These are phyloP conservation scores for Tuber microsphaerosporum DNA, from an alignment of 495 filamentous ascomycete species.

Conservation along the genomic window DNA sequence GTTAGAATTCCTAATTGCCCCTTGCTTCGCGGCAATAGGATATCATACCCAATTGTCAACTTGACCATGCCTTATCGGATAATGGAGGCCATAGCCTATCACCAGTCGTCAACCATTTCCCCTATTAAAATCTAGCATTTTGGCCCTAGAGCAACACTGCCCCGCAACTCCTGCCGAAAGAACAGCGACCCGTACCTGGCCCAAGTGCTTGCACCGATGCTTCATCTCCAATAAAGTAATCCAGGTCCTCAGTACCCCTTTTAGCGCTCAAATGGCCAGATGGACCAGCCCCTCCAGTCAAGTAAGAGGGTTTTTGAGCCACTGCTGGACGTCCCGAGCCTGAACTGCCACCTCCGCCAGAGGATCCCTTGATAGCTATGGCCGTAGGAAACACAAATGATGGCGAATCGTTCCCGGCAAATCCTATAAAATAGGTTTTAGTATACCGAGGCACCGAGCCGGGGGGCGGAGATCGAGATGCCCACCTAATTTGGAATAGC, in stretches of 20 bases:
- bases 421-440: slow-evolving; percentile 54
- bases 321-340: slow-evolving; percentile 82
- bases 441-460: slow-evolving; percentile 34
- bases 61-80: slow-evolving; percentile 94
- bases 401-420: slow-evolving; percentile 97
- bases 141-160: neutral
- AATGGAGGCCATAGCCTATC: slow-evolving; percentile 85
- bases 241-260: slow-evolving; percentile 92
- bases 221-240: slow-evolving; percentile 98
- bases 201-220: slow-evolving; percentile 75
- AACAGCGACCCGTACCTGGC: slow-evolving; percentile 54
- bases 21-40: neutral
- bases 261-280: slow-evolving; percentile 77
- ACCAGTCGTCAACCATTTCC: neutral
- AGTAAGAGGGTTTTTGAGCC: slow-evolving; percentile 86
- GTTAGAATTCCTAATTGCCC: slow-evolving; percentile 40
- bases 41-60: slow-evolving; percentile 85
- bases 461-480: slow-evolving; percentile 10
- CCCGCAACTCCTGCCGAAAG: neutral
- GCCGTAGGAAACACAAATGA: slow-evolving; percentile 99
- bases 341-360: slow-evolving; percentile 58
- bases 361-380: slow-evolving; percentile 84
- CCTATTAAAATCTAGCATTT: neutral
- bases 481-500: slow-evolving; percentile 94
- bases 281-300: slow-evolving; percentile 81